Conservation (phyloP, 352 stramenopile species). For the Phytophthora litchii region DNA sequence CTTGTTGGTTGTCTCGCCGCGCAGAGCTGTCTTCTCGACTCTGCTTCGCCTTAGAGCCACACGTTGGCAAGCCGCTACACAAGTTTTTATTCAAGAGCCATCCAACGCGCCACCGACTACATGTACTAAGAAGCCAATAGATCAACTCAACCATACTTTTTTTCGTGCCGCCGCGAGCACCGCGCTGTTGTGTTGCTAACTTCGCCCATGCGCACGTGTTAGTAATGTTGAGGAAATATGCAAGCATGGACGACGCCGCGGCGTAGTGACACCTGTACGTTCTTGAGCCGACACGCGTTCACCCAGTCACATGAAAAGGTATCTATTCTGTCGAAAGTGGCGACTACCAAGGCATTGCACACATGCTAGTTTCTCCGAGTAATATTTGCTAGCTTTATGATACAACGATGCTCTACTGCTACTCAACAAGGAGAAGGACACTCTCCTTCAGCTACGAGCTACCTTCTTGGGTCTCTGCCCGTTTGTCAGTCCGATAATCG, state of each 20-base stretch:
- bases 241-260: slow-evolving; percentile 29
- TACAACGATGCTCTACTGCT: slow-evolving; percentile 49
- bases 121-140: slow-evolving; percentile 40
- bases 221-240: slow-evolving; percentile 42
- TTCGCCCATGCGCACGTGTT: slow-evolving; percentile 14
- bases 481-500: slow-evolving; percentile 32
- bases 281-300: background rate
- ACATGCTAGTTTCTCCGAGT: slow-evolving; percentile 25
- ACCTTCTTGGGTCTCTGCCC: slow-evolving; percentile 26
- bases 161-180: slow-evolving; percentile 25
- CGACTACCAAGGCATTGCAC: no score
- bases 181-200: slow-evolving; percentile 4
- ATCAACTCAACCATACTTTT: slow-evolving; percentile 29
- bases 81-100: slow-evolving; percentile 40
- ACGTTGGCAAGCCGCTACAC: slow-evolving; percentile 21
- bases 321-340: no score
- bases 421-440: slow-evolving; percentile 38
- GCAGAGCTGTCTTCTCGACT: slow-evolving; percentile 1
- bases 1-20: slow-evolving; percentile 9
- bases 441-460: slow-evolving; percentile 39
- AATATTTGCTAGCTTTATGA: slow-evolving; percentile 43
- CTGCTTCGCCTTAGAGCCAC: slow-evolving; percentile 26
- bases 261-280: background rate
- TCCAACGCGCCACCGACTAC: slow-evolving; percentile 9
- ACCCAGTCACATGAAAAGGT: background rate